Conservation (phyloP, 2,329 filamentous ascomycete genomes). For the Byssothecium circinans region DNA sequence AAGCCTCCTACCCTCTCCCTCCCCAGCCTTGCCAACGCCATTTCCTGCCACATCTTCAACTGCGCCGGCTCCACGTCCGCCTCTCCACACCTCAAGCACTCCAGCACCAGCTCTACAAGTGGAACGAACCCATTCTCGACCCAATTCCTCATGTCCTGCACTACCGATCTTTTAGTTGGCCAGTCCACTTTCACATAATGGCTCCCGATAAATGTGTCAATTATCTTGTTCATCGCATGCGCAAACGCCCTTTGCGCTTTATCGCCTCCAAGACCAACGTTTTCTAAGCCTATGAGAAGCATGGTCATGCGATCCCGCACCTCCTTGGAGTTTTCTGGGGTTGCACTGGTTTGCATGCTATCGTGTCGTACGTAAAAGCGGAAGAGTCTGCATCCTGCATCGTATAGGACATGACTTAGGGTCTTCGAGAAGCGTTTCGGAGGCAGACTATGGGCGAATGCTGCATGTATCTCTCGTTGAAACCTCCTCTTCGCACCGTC, state of each 20-base stretch:
- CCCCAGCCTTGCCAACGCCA: conserved; percentile 68
- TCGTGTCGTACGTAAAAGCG: conserved; percentile 39
- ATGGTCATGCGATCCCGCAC: conserved; percentile 57
- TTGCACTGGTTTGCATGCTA: conserved; percentile 19
- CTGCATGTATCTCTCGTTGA: conserved; percentile 62
- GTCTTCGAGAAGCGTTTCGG: conserved; percentile 56
- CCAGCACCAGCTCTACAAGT: conserved; percentile 64
- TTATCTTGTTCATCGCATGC: conserved; percentile 67
- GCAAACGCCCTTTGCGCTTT: conserved; percentile 71
- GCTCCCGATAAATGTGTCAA: conserved; percentile 63
- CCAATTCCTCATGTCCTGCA: conserved; percentile 66
- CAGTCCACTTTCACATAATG: conserved; percentile 66
- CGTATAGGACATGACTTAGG: conserved; percentile 57
- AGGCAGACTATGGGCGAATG: conserved; percentile 65
- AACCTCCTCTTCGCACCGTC: conserved; percentile 51
- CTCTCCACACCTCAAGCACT: conserved; percentile 35
- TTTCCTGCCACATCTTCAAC: conserved; percentile 70
- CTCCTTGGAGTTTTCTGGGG: conserved; percentile 21
- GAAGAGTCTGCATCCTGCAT: conserved; percentile 54
- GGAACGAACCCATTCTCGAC: conserved; percentile 67
- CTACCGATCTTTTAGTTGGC: conserved; percentile 56
- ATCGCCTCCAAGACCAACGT: conserved; percentile 70
- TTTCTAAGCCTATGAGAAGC: conserved; percentile 61
- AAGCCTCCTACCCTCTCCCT: conserved; percentile 69
- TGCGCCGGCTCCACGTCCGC: conserved; percentile 43